A percentile compares a stretch with the other conserved stretches of the same genome.
Evolutionary conservation across 2,329 filamentous ascomycete genomes (phyloP).

Genomic region (Ophiognomonia clavigignenti-juglandacearum): DNA sequence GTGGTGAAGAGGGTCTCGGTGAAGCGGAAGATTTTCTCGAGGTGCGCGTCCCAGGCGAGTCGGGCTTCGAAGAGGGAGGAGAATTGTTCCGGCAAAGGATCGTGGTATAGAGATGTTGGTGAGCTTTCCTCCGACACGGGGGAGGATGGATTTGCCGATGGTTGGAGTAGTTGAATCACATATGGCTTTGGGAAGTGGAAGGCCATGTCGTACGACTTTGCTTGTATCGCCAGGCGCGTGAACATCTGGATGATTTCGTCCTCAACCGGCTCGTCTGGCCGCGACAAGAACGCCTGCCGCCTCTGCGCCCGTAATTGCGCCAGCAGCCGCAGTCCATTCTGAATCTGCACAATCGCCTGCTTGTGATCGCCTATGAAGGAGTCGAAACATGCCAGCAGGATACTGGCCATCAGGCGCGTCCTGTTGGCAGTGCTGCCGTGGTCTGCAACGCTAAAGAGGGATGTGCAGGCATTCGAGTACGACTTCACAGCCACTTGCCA

Average conservation of each 20-base stretch:
- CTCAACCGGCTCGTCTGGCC: constrained; percentile 45
- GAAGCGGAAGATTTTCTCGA: constrained; percentile 53
- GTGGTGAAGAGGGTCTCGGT: constrained; percentile 49
- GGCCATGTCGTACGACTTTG: constrained; percentile 64
- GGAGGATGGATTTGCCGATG: constrained; percentile 30
- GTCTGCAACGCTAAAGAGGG: constrained; percentile 40
- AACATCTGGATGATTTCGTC: constrained; percentile 60
- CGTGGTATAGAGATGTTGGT: constrained; percentile 32
- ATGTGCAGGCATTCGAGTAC: constrained; percentile 52
- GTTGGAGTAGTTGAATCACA: constrained; percentile 48
- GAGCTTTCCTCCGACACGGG: constrained; percentile 39
- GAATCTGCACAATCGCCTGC: constrained; percentile 58
- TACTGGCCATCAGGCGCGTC: constrained; percentile 58
- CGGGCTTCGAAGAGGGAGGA: constrained; percentile 49
- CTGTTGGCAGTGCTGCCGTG: constrained; percentile 41
- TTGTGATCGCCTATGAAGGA: constrained; percentile 61
- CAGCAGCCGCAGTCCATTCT: constrained; percentile 50
- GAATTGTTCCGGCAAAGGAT: constrained; percentile 41
- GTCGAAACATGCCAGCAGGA: constrained; percentile 64
- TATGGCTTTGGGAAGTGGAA: constrained; percentile 62
- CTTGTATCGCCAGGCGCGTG: constrained; percentile 58
- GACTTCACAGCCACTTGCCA: constrained; percentile 57
- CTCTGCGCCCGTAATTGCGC: constrained; percentile 47
- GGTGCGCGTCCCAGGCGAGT: constrained; percentile 50
- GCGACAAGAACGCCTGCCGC: constrained; percentile 31